Conservation (phyloP, 192 early-diverging fungal species). For the Umbelopsis sp. region DNA sequence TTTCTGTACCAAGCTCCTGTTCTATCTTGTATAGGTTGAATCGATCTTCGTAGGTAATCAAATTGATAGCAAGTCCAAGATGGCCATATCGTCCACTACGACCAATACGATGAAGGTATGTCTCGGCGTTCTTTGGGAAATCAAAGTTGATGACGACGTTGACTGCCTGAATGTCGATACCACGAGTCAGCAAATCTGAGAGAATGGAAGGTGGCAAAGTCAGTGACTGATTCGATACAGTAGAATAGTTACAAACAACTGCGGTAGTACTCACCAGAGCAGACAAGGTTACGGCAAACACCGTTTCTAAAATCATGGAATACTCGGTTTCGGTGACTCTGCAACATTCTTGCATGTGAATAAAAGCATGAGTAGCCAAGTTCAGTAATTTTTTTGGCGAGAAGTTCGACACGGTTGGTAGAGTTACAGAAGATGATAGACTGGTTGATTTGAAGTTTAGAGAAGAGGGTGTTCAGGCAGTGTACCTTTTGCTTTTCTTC, state of each 20-base stretch:
- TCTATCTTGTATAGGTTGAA: slow-evolving; percentile 99
- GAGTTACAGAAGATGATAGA: slow-evolving; percentile 99
- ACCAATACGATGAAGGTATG: slow-evolving; percentile 98
- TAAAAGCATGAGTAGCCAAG: slow-evolving; percentile 99
- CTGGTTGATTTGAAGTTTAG: slow-evolving; percentile 99
- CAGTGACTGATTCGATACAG: background rate
- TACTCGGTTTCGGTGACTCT: slow-evolving; percentile 97
- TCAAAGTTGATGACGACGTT: slow-evolving; percentile 99
- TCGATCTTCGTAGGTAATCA: slow-evolving; percentile 97
- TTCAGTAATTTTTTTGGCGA: slow-evolving; percentile 99
- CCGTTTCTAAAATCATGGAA: slow-evolving; percentile 99
- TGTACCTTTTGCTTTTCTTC: slow-evolving; percentile 99
- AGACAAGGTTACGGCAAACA: slow-evolving; percentile 96
- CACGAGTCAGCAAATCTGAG: slow-evolving; percentile 91
- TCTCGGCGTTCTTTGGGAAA: slow-evolving; percentile 99
- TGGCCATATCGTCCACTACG: slow-evolving; percentile 96
- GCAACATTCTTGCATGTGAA: slow-evolving; percentile 98
- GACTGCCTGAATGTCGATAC: slow-evolving; percentile 99
- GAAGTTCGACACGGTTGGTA: slow-evolving; percentile 95
- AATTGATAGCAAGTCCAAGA: slow-evolving; percentile 95
- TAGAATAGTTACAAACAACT: too few species aligned
- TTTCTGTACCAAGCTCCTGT: slow-evolving; percentile 97
- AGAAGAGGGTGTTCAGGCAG: slow-evolving; percentile 91
- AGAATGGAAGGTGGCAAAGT: slow-evolving; percentile 4
- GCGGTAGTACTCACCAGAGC: slow-evolving; percentile 66